Percentiles rank a stretch among this genome's conserved stretches.
Evolutionary conservation across 345 rosid species (phyloP).

Genomic region (Linum lewisii): DNA sequence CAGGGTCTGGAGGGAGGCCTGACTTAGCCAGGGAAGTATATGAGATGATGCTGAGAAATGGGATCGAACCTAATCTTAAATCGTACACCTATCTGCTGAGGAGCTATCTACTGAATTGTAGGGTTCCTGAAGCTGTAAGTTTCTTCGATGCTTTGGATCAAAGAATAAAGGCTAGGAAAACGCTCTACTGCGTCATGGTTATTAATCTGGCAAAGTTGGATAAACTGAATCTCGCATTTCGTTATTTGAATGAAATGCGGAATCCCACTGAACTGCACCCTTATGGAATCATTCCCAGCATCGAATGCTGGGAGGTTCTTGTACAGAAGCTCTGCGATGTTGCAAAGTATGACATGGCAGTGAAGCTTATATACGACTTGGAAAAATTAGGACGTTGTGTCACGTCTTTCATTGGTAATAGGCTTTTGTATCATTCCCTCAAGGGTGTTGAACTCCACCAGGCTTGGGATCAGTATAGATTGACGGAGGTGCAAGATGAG

Average conservation of each 20-base stretch:
- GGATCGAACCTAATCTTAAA: conserved; percentile 29
- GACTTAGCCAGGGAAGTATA: conserved; percentile 55
- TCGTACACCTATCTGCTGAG: conserved; percentile 43
- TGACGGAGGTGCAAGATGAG: conserved; percentile 19
- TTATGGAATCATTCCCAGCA: conserved; percentile 36
- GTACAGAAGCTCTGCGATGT: conserved; percentile 33
- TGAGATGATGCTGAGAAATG: conserved; percentile 52
- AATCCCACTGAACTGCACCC: conserved; percentile 29
- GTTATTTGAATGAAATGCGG: conserved; percentile 39
- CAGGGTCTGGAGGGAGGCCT: conserved; percentile 56
- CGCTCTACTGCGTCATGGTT: conserved; percentile 38
- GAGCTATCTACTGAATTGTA: conserved; percentile 48
- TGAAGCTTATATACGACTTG: conserved; percentile 41
- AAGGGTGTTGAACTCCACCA: conserved; percentile 35
- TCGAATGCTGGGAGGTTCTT: conserved; percentile 47
- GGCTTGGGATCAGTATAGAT: conserved; percentile 45
- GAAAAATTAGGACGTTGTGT: conserved; percentile 37
- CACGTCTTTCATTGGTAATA: conserved; percentile 68
- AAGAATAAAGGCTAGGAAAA: conserved; percentile 23
- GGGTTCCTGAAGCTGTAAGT: conserved; percentile 48
- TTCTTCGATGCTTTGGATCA: conserved; percentile 34
- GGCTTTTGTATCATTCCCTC: conserved; percentile 47
- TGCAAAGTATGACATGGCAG: conserved; percentile 30
- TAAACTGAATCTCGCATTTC: conserved; percentile 38
- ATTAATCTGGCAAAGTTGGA: conserved; percentile 48